Percentiles rank a stretch among this genome's conserved stretches.
Conservation (phyloP, 768 basidiomycete species). For the Lactarius quietus region DNA sequence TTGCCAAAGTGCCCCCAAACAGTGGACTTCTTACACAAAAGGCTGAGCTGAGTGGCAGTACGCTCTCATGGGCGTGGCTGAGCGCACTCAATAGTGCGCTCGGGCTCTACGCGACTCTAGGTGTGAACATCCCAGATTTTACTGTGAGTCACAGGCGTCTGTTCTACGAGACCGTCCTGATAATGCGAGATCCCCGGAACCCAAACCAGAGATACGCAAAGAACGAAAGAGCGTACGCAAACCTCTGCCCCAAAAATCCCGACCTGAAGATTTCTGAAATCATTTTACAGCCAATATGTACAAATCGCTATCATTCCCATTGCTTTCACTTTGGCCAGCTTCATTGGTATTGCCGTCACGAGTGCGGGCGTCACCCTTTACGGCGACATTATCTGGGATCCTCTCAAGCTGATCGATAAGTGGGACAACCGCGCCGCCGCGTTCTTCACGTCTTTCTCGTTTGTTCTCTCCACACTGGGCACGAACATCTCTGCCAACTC, state of each 20-base stretch:
- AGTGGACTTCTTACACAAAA: conserved; percentile 55
- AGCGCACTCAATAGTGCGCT: conserved; percentile 71
- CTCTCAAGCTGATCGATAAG: conserved; percentile 64
- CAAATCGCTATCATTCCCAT: conserved; percentile 74
- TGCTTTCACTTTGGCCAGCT: conserved; percentile 72
- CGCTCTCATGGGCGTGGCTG: conserved; percentile 76
- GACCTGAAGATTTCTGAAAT: background rate
- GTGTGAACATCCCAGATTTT: conserved; percentile 85
- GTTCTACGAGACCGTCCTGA: background rate
- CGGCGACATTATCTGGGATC: conserved; percentile 68
- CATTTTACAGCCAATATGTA: conserved; percentile 54
- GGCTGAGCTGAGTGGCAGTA: conserved; percentile 48
- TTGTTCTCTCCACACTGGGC: conserved; percentile 67
- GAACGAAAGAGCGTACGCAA: conserved; percentile 53
- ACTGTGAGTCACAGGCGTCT: conserved; percentile 40
- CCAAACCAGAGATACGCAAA: conserved; percentile 70
- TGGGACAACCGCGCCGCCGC: conserved; percentile 86
- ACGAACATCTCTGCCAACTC: conserved; percentile 72
- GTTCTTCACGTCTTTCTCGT: conserved; percentile 78
- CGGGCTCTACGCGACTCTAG: conserved; percentile 67
- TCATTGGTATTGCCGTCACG: conserved; percentile 79
- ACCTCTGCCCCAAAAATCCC: background rate
- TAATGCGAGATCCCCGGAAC: background rate
- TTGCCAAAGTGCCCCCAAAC: conserved; percentile 61
- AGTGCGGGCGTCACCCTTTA: conserved; percentile 71